Conservation (phyloP, 306 rosid genomes). For the Acacia melanoxylon region DNA sequence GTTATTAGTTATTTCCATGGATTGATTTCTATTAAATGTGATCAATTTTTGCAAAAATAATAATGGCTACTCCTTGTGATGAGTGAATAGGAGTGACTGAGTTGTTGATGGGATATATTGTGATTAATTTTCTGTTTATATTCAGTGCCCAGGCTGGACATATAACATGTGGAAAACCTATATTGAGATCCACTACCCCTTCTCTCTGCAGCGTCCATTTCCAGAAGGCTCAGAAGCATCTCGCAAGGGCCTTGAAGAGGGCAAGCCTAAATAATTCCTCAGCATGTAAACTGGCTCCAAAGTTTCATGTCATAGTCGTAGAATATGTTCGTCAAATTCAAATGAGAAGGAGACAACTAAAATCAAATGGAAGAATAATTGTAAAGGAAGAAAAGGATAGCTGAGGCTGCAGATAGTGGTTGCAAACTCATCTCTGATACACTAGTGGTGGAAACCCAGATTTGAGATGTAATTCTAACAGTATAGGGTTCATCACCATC, state of each 20-base stretch:
- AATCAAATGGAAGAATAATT: conserved; percentile 27
- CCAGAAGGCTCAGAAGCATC: conserved; percentile 57
- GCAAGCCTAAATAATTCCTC: conserved; percentile 56
- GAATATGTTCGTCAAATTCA: conserved; percentile 58
- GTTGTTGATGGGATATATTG: conserved; percentile 5
- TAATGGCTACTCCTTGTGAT: neutral
- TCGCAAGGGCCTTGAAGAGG: conserved; percentile 50
- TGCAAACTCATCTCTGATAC: neutral
- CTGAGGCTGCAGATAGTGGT: conserved; percentile 18
- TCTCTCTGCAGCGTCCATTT: conserved; percentile 59
- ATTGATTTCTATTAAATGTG: neutral
- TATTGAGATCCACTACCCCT: conserved; percentile 57
- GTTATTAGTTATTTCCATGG: neutral
- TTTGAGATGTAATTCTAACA: neutral
- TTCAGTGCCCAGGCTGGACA: conserved; percentile 64
- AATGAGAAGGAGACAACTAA: conserved; percentile 39
- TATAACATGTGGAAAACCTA: conserved; percentile 63
- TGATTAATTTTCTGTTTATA: neutral
- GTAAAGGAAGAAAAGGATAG: conserved; percentile 36
- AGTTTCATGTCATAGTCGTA: conserved; percentile 50
- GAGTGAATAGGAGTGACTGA: conserved; percentile 2
- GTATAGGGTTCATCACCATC: neutral
- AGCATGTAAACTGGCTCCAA: conserved; percentile 44
- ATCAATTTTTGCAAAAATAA: neutral
- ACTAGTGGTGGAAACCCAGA: neutral